Evolutionary conservation across 2,329 filamentous ascomycete genomes (phyloP), one percentile per base, ranked within the genome.

Genomic region (Helicocarpus griseus): DNA sequence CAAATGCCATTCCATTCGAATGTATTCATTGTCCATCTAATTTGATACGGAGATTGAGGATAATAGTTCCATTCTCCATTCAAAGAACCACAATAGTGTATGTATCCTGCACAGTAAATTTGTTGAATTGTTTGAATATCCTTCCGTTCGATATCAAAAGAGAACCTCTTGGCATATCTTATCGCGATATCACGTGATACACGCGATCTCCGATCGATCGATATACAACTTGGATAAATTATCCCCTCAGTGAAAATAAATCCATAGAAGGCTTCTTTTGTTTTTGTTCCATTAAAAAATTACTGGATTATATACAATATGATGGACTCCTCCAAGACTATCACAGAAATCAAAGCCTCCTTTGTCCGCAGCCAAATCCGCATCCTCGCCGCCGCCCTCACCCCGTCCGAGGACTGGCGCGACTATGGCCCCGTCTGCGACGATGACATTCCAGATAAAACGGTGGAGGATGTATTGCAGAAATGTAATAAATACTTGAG

Each of bases 351-450:
- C 36, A 80, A 80, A 56, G 69, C 73, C 5, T 60, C 69, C 13
- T 80, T 80, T 46, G 65, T 80, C 17, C 67, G 74, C 51, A 64
- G 66, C 8, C 75, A 78, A 54, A 73, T 78, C 53, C 75, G 77
- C 6, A 71, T 77, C 19, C 65, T 80, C 3, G 76, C 74, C 2
- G 69, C 73, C 51, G 67, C 66, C 14, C 69, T 80, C 14, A 63
- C 71, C 45, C 70, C 72, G 4, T 72, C 75, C 3, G 68, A 73
- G 51, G 66, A 71, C 54, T 75, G 77, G 66, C 69, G 68, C 51
- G 67, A 71, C 4, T 69, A 71, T 61, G 56, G 56, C 2, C 54
- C 54, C 6, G 22, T 36, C 11, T 45, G 47, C 7, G 69, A 74
- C 51, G 70, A 66, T 29, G 73, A 72, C 28, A 60, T 78, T 28